A percentile compares a stretch with the other conserved stretches of the same genome.
phyloP scores from a whole-genome alignment of 225 moss, liverwort and hornwort genomes.

The Sphagnum contortum region DNA sequence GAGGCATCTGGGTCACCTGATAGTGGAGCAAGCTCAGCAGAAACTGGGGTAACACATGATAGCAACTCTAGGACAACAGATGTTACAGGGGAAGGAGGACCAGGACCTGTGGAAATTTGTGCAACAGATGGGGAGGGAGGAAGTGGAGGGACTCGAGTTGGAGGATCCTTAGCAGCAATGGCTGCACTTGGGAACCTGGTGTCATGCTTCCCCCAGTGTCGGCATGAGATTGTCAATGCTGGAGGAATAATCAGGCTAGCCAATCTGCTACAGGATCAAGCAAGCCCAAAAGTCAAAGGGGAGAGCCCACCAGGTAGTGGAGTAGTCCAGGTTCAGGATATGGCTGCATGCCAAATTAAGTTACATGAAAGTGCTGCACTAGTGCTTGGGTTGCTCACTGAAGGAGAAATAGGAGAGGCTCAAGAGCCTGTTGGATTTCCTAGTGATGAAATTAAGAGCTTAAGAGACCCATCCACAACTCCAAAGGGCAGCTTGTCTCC shows the following conservation, averaged over 20 bases:
- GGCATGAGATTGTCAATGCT: conserved; percentile 42
- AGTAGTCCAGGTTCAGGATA: not conserved
- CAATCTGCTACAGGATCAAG: conserved; percentile 22
- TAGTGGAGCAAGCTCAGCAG: conserved; percentile 17
- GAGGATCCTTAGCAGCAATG: conserved; percentile 55
- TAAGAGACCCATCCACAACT: not conserved
- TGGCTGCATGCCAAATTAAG: conserved; percentile 12
- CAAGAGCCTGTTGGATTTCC: conserved; percentile 11
- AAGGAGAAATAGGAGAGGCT: conserved; percentile 24
- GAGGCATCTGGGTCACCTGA: conserved; percentile 1
- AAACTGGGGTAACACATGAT: conserved; percentile 13
- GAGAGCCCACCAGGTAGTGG: not conserved
- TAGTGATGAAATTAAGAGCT: not conserved
- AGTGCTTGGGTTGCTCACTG: conserved; percentile 50
- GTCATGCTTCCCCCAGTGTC: conserved; percentile 57
- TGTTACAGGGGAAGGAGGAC: not conserved
- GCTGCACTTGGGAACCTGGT: conserved; percentile 64
- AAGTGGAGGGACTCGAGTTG: conserved; percentile 4
- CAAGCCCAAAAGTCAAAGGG: conserved; percentile 6
- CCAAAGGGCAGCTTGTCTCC: not conserved
- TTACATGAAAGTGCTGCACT: conserved; percentile 59
- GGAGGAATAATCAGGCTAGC: conserved; percentile 38
- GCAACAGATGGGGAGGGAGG: not conserved
- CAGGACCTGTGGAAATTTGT: not conserved
- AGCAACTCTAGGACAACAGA: not conserved